Evolutionary conservation across 2,329 filamentous ascomycete species (phyloP), one percentile per base, ranked within the genome.

Genomic region (Fusarium anthophilum): DNA sequence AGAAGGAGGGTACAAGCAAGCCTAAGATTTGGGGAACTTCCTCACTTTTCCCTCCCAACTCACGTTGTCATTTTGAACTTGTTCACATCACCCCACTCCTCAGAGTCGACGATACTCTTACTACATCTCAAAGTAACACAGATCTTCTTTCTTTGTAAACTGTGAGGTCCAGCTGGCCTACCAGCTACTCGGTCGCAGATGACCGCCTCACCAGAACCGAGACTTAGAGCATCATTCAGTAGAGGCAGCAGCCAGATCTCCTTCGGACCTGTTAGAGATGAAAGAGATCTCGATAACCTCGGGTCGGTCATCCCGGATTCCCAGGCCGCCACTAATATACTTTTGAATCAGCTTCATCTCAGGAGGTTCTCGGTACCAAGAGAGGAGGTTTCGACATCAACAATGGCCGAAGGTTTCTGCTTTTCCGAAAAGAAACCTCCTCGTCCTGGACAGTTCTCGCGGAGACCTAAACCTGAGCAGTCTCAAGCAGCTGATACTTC

Each of bases 401-500:
- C 44, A 14, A 74, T 79, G n/a, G 63, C 74, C 20, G 64, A 75
- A 39, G 77, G 73, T 6, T 79, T 79, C 63, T 71, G 48, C 17
- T 79, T 70, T 64, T 48, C 69, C 30, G 60, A 63, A 20, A 75
- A 70, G 43, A 53, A 73, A 38, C 72, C 75, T 37, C 68, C 57
- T 54, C 76, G 70, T 9, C 75, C 73, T 37, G 70, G 75, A 6
- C 77, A 78, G 43, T 79, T 75, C 45, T 76, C 69, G 43, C 63
- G 64, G 30, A 62, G 54, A 22, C 77, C 75, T 24, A 62, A 71
- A 32, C 60, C 47, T n/a, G 64, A 70, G 11, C 48, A 44, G 22
- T n/a, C 57, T 39, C 71, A 66, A 39, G 8, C 32, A 17, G 26
- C 8, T 6, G n/a, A 41, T n/a, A 22, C 47, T n/a, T 55, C 54